Conservation (phyloP, 768 basidiomycete genomes). For the Pleurotus sapidus region DNA sequence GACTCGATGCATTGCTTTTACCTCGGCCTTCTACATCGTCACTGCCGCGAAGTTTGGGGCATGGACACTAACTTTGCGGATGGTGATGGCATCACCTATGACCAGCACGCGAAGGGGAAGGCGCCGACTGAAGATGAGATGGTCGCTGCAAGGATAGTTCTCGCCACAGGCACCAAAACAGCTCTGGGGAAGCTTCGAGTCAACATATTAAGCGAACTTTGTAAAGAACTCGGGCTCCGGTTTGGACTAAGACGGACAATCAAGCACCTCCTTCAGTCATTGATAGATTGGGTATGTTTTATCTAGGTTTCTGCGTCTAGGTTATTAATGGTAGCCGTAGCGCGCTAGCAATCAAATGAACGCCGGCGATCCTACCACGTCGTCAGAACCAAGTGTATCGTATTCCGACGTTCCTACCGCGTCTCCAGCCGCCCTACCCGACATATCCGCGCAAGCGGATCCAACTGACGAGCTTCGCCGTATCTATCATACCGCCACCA, state of each 20-base stretch:
- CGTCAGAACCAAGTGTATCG: no score
- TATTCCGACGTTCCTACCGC: no score
- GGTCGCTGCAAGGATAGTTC: background rate
- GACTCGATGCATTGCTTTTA: constrained; percentile 36
- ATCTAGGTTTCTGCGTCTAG: no score
- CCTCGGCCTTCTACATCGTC: constrained; percentile 23
- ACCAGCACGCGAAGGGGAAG: constrained; percentile 4
- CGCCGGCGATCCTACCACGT: no score
- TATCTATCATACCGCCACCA: no score
- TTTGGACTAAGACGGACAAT: constrained; percentile 1
- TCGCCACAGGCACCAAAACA: background rate
- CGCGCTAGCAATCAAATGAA: no score
- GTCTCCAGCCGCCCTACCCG: no score
- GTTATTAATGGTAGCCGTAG: no score
- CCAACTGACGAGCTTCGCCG: no score
- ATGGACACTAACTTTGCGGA: constrained; percentile 12
- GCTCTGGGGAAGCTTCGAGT: background rate
- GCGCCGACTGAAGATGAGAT: background rate
- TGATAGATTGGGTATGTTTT: no score
- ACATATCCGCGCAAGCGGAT: no score
- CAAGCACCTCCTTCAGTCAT: no score
- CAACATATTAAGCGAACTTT: background rate
- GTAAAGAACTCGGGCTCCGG: constrained; percentile 9
- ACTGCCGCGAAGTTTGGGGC: constrained; percentile 11
- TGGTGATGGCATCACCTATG: background rate